Conservation (phyloP, 176 grass and related monocot species). For the Zoysia japonica region DNA sequence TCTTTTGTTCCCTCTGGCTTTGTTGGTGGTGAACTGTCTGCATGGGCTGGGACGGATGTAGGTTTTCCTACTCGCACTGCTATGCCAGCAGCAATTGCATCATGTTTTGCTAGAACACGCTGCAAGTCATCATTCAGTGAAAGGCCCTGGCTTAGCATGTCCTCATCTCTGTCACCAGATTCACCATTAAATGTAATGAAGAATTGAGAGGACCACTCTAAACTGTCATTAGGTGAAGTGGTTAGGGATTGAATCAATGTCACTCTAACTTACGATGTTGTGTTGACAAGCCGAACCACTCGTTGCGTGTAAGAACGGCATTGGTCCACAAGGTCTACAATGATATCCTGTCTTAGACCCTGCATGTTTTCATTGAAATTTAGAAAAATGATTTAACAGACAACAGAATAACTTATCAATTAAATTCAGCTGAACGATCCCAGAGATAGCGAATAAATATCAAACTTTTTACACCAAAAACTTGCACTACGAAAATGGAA, state of each 20-base stretch:
- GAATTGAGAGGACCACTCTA: slow-evolving; percentile 24
- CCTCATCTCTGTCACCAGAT: slow-evolving; percentile 60
- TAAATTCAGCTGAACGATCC: slow-evolving; percentile 5
- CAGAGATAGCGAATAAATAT: slow-evolving; percentile 19
- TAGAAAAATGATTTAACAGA: slow-evolving; percentile 16
- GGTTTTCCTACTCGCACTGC: slow-evolving; percentile 58
- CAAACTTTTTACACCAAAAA: slow-evolving; percentile 13
- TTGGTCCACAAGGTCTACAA: slow-evolving; percentile 85
- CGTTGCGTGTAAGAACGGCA: slow-evolving; percentile 74
- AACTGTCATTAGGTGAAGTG: not conserved
- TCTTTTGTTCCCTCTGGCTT: slow-evolving; percentile 45
- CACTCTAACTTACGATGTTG: slow-evolving; percentile 69
- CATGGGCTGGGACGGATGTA: slow-evolving; percentile 42
- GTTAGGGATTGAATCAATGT: slow-evolving; percentile 13
- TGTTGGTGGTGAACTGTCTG: slow-evolving; percentile 38
- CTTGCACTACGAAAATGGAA: not conserved
- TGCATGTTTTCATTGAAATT: slow-evolving; percentile 42
- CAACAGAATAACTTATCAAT: slow-evolving; percentile 6
- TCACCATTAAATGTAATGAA: slow-evolving; percentile 39
- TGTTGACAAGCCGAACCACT: slow-evolving; percentile 78
- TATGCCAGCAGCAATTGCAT: slow-evolving; percentile 86
- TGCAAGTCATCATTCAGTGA: slow-evolving; percentile 95
- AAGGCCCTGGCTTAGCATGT: slow-evolving; percentile 79
- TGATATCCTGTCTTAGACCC: slow-evolving; percentile 81
- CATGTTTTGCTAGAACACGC: slow-evolving; percentile 81